These are phyloP conservation scores for Elsinoe ampelina DNA, from an alignment of 2,329 filamentous ascomycete species.

Conservation along the genomic window DNA sequence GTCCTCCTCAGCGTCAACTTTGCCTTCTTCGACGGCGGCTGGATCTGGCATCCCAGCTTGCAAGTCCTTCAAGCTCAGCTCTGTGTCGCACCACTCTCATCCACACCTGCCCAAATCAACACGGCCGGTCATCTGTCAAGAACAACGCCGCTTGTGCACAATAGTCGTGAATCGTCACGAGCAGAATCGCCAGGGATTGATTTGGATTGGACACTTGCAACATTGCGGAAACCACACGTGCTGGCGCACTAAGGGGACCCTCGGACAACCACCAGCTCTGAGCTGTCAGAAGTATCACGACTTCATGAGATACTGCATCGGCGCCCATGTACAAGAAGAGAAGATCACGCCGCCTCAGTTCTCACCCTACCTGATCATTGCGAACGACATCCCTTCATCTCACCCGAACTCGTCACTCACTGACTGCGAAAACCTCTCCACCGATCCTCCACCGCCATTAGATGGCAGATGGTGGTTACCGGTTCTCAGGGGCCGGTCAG, in stretches of 20 bases:
- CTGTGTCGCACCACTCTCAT: conserved; percentile 8
- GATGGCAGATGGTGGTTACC: conserved; percentile 60
- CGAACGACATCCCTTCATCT: neutral
- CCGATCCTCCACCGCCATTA: conserved; percentile 35
- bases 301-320: conserved; percentile 27
- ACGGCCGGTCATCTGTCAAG: neutral
- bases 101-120: conserved; percentile 1
- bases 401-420: neutral
- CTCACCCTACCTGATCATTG: conserved; percentile 32
- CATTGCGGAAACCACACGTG: neutral
- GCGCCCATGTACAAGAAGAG: conserved; percentile 42
- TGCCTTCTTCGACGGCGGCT: neutral
- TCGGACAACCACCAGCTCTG: conserved; percentile 13
- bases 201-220: neutral
- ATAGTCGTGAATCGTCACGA: neutral
- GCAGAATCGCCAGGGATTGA: neutral
- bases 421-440: conserved; percentile 17
- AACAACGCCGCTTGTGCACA: neutral
- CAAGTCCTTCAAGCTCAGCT: conserved; percentile 6
- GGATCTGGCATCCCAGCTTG: neutral
- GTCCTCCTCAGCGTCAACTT: neutral
- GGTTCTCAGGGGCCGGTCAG: conserved; percentile 53
- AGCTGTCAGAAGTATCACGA: conserved; percentile 16
- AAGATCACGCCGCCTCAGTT: conserved; percentile 37
- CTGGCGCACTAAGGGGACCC: neutral